phyloP scores from a whole-genome alignment of 2,329 filamentous ascomycete genomes.

The Aspergillus bombycis region DNA sequence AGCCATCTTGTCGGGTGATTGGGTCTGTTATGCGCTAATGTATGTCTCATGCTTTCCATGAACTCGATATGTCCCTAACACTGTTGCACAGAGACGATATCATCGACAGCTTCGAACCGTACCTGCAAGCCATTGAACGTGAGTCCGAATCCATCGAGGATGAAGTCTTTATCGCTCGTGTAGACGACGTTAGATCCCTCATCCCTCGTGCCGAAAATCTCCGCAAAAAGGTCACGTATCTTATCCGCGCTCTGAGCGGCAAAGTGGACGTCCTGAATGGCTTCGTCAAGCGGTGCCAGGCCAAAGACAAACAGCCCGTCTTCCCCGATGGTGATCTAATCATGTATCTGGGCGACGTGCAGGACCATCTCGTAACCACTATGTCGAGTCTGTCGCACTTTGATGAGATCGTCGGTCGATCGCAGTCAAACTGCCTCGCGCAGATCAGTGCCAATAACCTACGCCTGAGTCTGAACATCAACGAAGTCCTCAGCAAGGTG shows the following conservation, averaged over 20 bases:
- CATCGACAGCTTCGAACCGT: slow-evolving; percentile 88
- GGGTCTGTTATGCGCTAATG: slow-evolving; percentile 98
- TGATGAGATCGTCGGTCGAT: slow-evolving; percentile 91
- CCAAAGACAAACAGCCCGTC: slow-evolving; percentile 77
- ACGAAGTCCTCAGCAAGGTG: slow-evolving; percentile 87
- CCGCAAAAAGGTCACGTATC: slow-evolving; percentile 88
- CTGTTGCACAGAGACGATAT: slow-evolving; percentile 76
- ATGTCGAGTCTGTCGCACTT: slow-evolving; percentile 91
- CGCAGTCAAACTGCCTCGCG: slow-evolving; percentile 92
- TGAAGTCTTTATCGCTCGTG: slow-evolving; percentile 85
- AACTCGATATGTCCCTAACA: background rate
- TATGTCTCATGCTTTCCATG: slow-evolving; percentile 48
- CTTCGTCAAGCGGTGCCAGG: slow-evolving; percentile 94
- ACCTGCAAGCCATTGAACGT: slow-evolving; percentile 78
- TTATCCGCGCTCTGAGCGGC: slow-evolving; percentile 86
- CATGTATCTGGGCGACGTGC: slow-evolving; percentile 92
- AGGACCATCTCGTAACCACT: slow-evolving; percentile 98
- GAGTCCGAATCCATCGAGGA: slow-evolving; percentile 94
- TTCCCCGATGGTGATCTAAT: slow-evolving; percentile 93
- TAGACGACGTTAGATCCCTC: slow-evolving; percentile 83
- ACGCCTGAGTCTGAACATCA: slow-evolving; percentile 80
- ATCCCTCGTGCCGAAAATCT: slow-evolving; percentile 82
- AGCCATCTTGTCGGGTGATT: slow-evolving; percentile 87
- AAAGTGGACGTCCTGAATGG: slow-evolving; percentile 96
- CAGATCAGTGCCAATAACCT: slow-evolving; percentile 92